These are phyloP conservation scores for Pezicula rhizophila DNA, from an alignment of 2,329 filamentous ascomycete genomes.

Conservation along the genomic window DNA sequence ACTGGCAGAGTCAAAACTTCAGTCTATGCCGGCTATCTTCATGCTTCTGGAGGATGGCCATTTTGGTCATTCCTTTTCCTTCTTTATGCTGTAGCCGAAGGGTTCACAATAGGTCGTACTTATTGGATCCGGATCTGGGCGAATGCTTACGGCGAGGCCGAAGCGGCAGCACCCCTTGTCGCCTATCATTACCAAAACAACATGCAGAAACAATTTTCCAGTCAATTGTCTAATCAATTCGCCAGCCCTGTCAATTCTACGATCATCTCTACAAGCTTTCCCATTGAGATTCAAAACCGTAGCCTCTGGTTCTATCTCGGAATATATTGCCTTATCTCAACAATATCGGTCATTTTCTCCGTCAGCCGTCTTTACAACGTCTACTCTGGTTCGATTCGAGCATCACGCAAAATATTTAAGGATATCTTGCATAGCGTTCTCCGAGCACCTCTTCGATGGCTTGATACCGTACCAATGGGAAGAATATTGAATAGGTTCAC, in stretches of 20 bases:
- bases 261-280: background rate
- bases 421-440: slow-evolving; percentile 60
- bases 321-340: slow-evolving; percentile 59
- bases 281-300: background rate
- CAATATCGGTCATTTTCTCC: slow-evolving; percentile 44
- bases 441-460: slow-evolving; percentile 65
- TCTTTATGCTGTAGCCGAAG: slow-evolving; percentile 39
- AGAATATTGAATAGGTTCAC: slow-evolving; percentile 73
- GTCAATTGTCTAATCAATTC: slow-evolving; percentile 14
- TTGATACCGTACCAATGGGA: slow-evolving; percentile 71
- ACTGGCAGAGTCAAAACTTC: slow-evolving; percentile 59
- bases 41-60: slow-evolving; percentile 53
- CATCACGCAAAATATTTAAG: slow-evolving; percentile 60
- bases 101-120: slow-evolving; percentile 35
- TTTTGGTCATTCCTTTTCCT: slow-evolving; percentile 51
- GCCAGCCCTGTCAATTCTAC: background rate
- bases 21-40: slow-evolving; percentile 63
- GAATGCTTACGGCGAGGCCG: slow-evolving; percentile 29
- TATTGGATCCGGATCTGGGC: slow-evolving; percentile 63
- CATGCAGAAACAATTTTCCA: slow-evolving; percentile 31
- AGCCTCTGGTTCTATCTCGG: slow-evolving; percentile 51
- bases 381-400: slow-evolving; percentile 57
- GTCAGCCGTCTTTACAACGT: slow-evolving; percentile 50
- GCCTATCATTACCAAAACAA: background rate
- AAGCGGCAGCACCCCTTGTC: slow-evolving; percentile 4